A percentile compares a stretch with the other conserved stretches of the same genome.
These are phyloP conservation scores for Elaeis oleifera DNA, from an alignment of 202 grass and related monocot species.

Conservation along the genomic window DNA sequence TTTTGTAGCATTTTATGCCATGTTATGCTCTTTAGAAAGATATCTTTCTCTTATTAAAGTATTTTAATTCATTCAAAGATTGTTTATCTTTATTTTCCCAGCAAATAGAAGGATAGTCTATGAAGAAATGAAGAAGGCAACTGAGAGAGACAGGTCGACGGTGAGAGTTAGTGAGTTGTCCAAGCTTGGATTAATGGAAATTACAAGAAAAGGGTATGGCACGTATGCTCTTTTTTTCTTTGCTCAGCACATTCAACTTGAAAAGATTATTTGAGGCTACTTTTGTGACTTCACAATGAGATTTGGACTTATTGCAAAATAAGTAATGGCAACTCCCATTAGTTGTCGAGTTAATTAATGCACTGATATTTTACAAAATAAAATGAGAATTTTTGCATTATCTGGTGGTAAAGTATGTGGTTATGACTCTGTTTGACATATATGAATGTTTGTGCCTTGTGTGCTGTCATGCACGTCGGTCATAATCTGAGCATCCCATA, in stretches of 20 bases:
- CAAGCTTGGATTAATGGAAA: conserved; percentile 92
- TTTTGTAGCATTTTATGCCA: neutral
- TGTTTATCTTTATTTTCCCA: conserved; percentile 24
- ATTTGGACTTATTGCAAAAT: no score
- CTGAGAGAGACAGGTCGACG: conserved; percentile 84
- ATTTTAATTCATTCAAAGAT: no score
- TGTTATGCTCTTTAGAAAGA: neutral
- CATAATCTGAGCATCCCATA: no score
- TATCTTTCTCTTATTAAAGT: neutral
- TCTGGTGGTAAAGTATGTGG: no score
- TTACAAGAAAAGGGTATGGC: conserved; percentile 83
- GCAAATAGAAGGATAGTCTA: conserved; percentile 75
- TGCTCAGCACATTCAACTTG: neutral
- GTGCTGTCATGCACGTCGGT: no score
- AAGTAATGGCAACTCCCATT: no score
- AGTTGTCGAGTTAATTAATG: no score
- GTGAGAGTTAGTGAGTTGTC: conserved; percentile 86
- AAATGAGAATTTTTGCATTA: no score
- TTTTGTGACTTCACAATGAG: no score
- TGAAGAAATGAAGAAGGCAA: conserved; percentile 97
- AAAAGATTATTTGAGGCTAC: neutral
- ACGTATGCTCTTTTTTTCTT: conserved; percentile 7
- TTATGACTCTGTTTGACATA: no score
- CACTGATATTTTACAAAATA: no score
- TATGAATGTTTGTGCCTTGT: no score